Conservation (phyloP, 441 rosid species). For the Populus hybrid region DNA sequence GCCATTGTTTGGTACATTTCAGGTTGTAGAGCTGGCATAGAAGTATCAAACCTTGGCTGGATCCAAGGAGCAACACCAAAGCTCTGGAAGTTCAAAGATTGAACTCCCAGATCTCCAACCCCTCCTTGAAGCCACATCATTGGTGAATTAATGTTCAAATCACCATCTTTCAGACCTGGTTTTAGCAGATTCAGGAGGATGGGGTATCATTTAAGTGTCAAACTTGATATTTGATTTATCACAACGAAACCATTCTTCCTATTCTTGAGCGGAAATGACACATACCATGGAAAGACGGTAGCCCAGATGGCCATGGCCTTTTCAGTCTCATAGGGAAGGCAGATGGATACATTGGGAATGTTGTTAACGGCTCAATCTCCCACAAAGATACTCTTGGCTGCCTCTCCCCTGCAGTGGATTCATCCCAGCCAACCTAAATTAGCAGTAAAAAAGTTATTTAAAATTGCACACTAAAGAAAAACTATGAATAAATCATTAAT, state of each 20-base stretch:
- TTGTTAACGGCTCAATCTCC: slow-evolving; percentile 85
- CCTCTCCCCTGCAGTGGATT: slow-evolving; percentile 77
- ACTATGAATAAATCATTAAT: not conserved
- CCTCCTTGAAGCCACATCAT: slow-evolving; percentile 46
- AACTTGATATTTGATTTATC: not conserved
- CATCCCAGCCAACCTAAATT: slow-evolving; percentile 87
- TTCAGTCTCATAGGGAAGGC: slow-evolving; percentile 67
- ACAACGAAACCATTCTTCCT: not conserved
- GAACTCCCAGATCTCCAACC: slow-evolving; percentile 33
- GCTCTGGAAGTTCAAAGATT: slow-evolving; percentile 32
- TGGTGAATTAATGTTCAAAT: slow-evolving; percentile 32
- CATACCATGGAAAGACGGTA: slow-evolving; percentile 51
- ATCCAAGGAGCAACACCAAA: slow-evolving; percentile 38
- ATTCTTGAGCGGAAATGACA: not conserved
- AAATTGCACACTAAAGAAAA: not conserved
- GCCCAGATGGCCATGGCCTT: slow-evolving; percentile 69
- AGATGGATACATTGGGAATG: slow-evolving; percentile 79
- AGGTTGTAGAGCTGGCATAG: slow-evolving; percentile 37
- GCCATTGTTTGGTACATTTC: slow-evolving; percentile 39
- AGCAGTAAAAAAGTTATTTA: not conserved
- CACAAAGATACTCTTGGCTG: slow-evolving; percentile 75
- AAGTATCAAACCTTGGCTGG: slow-evolving; percentile 37
- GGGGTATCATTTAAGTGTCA: not conserved
- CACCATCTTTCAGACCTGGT: slow-evolving; percentile 33
- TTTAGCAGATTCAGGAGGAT: slow-evolving; percentile 6